Evolutionary conservation across 495 filamentous ascomycete genomes (phyloP), one percentile per base, ranked within the genome.

Genomic region (Haplographium delicatum): DNA sequence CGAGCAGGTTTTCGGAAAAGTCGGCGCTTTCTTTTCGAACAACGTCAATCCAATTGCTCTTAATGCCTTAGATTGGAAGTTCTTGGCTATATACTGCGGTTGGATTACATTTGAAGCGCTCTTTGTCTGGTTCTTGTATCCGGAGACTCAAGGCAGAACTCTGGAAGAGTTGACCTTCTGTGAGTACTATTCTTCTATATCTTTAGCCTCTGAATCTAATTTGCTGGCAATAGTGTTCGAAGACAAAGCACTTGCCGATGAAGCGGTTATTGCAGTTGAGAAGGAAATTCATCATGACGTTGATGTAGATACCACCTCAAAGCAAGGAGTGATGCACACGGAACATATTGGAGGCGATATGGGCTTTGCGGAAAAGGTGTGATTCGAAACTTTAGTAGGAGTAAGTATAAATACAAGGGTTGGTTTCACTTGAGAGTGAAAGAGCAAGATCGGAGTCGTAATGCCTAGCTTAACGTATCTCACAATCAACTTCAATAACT

Each of bases 121-220:
- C 16, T 78, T 84, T 53, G 71, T 85, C 43, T 85, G 72, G 56
- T 79, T 82, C 52, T 71, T 84, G 56, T 84, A 81, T 66, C 81
- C 80, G 6, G 81, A 85, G 61, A 85, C 82, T 1, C 61, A 72
- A 39, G 77, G 74, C 13, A 66, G 80, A n/a, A 84, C 80, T 1
- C 64, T 85, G 15, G 81, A 85, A 66, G 82, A 86, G 58, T 57
- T 85, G 26, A 75, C 81, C 0, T 82, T 83, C 62, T 57, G 77
- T 81, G 72, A 70, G 77, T 71, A 9, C 25, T 33, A n/a, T n/a
- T n/a, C 5, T 4, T 24, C 19, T 47, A n/a, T 19, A 4, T 20
- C 3, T 19, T 15, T 6, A 4, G 35, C 4, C 3, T 5, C 18
- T 5, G 22, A 19, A 4, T 4, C 33, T 35, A 19, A 35, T 19